Evolutionary conservation across 495 filamentous ascomycete species (phyloP), one percentile per base, ranked within the genome.

Genomic region (Massariosphaeria phaeospora): DNA sequence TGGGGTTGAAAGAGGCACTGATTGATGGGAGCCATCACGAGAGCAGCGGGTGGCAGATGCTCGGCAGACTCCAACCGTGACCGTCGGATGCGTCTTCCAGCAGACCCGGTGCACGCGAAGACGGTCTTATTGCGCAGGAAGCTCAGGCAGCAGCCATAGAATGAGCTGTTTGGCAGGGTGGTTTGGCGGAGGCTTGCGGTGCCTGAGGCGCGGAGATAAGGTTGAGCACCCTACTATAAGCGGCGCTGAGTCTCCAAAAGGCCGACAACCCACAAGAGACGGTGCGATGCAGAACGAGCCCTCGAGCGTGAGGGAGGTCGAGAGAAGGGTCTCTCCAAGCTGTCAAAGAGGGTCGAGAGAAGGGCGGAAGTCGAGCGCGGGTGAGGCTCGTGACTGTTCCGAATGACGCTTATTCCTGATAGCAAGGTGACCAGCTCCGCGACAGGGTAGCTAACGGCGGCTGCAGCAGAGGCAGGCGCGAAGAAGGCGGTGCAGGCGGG

Each of bases 101-200:
- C 52, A 64, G 57, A 61, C 47, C n/a, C 35, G 46, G 52, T 35
- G 23, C 56, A 61, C 53, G 52, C 52, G 61, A 52, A 42, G 23
- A 34, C 33, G 31, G 46, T 25, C 33, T 36, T 52, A 10, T 31
- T 18, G 21, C 15, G 26, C 15, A 36, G 46, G 57, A 34, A 49
- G 48, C 61, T 57, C 57, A 64, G 61, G 61, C 61, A 64, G 38
- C 61, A 61, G 57, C 48, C 57, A 61, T 64, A 48, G 36, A 49
- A 36, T 44, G 55, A 24, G 39, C 34, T 31, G 50, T 40, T 55
- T 13, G 33, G 45, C 45, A 59, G 61, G 55, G 46, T 55, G 51
- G 35, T 53, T 15, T 41, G 35, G 40, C 21, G 46, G 36, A 11
- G 45, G 31, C 30, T 46, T 18, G 31, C 34, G 17, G 31, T 21